phyloP scores from a whole-genome alignment of 2,329 filamentous ascomycete species.

The Fusarium verrucosum region DNA sequence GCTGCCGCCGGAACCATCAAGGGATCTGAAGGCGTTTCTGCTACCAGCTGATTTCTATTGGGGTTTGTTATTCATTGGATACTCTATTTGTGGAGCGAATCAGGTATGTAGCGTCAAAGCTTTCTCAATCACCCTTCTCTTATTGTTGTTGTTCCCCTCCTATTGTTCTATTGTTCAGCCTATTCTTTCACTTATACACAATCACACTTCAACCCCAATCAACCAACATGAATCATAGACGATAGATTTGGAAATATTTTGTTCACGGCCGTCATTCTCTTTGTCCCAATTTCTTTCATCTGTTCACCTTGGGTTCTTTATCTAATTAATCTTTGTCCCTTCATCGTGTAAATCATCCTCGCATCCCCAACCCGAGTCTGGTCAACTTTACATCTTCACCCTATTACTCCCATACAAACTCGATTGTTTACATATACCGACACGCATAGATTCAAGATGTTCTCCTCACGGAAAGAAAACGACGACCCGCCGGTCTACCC shows the following conservation, averaged over 20 bases:
- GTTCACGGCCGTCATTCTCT: conserved; percentile 29
- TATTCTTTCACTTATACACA: conserved; percentile 23
- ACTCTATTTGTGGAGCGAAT: conserved; percentile 36
- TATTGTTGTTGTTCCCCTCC: conserved; percentile 41
- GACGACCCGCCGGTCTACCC: conserved; percentile 48
- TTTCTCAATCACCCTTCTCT: conserved; percentile 33
- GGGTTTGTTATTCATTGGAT: conserved; percentile 35
- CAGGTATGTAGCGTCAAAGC: conserved; percentile 29
- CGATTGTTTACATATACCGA: conserved; percentile 40
- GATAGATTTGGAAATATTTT: conserved; percentile 33
- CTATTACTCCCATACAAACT: conserved; percentile 14
- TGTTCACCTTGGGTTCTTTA: conserved; percentile 16
- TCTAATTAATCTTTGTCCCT: conserved; percentile 28
- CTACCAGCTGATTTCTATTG: conserved; percentile 19
- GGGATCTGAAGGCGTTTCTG: conserved; percentile 24
- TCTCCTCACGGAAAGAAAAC: conserved; percentile 48
- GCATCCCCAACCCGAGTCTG: conserved; percentile 2
- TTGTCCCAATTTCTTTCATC: conserved; percentile 34
- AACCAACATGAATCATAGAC: conserved; percentile 43
- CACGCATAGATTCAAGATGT: conserved; percentile 50
- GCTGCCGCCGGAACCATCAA: conserved; percentile 38
- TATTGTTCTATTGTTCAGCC: conserved; percentile 31
- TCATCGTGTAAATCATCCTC: conserved; percentile 20
- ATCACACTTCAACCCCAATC: conserved; percentile 21
- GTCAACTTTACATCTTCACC: conserved; percentile 11